phyloP scores from a whole-genome alignment of 345 rosid species.

The Jatropha curcas region DNA sequence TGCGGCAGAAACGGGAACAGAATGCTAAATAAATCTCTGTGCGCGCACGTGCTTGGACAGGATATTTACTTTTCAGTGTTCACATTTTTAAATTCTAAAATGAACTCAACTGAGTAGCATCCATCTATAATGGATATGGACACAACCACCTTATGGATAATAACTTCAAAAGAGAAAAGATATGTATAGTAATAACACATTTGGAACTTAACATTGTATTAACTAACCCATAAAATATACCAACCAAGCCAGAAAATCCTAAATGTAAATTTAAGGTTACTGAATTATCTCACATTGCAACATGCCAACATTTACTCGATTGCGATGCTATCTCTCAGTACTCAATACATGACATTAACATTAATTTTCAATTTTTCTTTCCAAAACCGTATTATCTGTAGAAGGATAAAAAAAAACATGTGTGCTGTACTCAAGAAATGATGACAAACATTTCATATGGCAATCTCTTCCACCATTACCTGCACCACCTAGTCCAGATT shows the following conservation, averaged over 20 bases:
- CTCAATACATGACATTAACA: neutral
- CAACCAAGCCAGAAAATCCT: neutral
- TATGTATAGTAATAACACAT: neutral
- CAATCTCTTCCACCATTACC: slow-evolving; percentile 33
- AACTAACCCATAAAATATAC: too few relatives aligned
- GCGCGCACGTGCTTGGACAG: too few relatives aligned
- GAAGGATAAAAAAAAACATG: too few relatives aligned
- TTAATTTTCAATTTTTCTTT: neutral
- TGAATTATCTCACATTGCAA: neutral
- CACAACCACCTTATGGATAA: neutral
- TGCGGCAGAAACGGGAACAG: too few relatives aligned
- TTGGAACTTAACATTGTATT: neutral
- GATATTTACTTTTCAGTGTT: neutral
- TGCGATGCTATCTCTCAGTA: neutral
- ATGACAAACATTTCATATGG: neutral
- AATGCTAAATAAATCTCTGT: too few relatives aligned
- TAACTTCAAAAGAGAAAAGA: neutral
- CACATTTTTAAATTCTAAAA: neutral
- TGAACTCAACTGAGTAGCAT: neutral
- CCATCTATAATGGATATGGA: neutral
- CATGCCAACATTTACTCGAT: neutral
- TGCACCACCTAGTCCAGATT: slow-evolving; percentile 51
- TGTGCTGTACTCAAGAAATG: neutral
- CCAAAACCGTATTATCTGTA: neutral
- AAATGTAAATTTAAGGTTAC: neutral